Evolutionary conservation across 352 stramenopile species (phyloP).

Genomic region (Pythium scleroteichum): DNA sequence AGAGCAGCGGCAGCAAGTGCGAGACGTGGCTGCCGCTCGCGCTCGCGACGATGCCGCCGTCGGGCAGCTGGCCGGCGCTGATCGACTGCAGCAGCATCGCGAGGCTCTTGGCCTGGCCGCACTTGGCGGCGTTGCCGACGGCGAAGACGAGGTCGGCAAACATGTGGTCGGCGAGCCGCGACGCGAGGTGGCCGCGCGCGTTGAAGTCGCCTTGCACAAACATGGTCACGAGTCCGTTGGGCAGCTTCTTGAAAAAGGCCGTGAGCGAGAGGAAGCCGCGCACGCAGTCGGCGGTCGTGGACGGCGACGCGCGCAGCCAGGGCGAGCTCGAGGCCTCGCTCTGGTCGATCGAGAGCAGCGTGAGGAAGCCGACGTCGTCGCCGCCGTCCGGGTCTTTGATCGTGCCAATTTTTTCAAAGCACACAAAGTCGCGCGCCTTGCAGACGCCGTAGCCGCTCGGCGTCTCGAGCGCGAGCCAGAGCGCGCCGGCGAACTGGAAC

Average conservation of each 20-base stretch:
- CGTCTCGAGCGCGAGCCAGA: constrained; percentile 66
- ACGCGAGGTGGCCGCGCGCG: constrained; percentile 49
- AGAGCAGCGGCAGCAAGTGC: constrained; percentile 26
- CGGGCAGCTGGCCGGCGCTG: constrained; percentile 24
- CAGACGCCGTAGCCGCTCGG: constrained; percentile 49
- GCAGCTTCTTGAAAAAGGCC: constrained; percentile 59
- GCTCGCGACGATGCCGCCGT: constrained; percentile 11
- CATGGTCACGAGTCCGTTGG: constrained; percentile 62
- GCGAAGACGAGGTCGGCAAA: constrained; percentile 63
- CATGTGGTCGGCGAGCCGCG: constrained; percentile 51
- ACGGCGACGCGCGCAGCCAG: constrained; percentile 1
- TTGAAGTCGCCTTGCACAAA: constrained; percentile 72
- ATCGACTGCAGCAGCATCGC: constrained; percentile 52
- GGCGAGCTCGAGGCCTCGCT: constrained; percentile 9
- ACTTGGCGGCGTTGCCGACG: constrained; percentile 61
- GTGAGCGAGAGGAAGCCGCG: constrained; percentile 65
- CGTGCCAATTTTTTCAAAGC: constrained; percentile 73
- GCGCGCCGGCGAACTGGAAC: constrained; percentile 76
- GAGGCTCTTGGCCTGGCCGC: constrained; percentile 75
- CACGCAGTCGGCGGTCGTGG: constrained; percentile 36
- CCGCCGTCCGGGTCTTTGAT: constrained; percentile 30
- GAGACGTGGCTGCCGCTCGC: constrained; percentile 16
- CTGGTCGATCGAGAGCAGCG: constrained; percentile 68
- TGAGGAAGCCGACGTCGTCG: constrained; percentile 69
- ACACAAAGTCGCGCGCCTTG: constrained; percentile 69